A percentile compares a stretch with the other conserved stretches of the same genome.
phyloP scores from a whole-genome alignment of 139 green algal species.

The Diplosphaera chodatii region DNA sequence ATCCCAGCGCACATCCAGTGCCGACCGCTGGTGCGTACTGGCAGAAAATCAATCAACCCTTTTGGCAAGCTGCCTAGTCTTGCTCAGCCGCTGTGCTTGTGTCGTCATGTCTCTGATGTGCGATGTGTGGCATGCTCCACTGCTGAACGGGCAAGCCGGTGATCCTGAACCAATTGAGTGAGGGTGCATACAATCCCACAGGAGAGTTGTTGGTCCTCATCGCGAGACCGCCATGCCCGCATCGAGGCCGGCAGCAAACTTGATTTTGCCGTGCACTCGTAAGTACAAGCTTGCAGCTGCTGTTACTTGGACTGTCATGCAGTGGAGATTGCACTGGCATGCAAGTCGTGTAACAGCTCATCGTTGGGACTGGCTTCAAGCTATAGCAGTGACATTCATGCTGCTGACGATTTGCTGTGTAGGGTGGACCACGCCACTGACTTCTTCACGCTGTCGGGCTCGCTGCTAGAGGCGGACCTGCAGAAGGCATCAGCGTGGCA shows the following conservation, averaged over 20 bases:
- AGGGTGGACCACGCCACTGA: conserved; percentile 9
- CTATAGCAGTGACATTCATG: no score
- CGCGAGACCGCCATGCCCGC: conserved; percentile 1
- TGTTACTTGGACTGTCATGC: no score
- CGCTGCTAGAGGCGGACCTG: conserved; percentile 12
- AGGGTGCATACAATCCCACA: no score
- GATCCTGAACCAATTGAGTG: no score
- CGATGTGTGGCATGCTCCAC: no score
- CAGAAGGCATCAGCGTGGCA: background rate
- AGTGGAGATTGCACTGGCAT: no score
- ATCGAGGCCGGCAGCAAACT: conserved; percentile 22
- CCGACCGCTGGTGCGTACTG: conserved; percentile 3
- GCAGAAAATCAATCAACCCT: background rate
- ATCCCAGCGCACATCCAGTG: conserved; percentile 33
- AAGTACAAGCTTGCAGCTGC: background rate
- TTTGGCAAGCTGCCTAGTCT: no score
- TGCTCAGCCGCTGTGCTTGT: no score
- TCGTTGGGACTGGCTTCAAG: background rate
- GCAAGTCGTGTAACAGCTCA: background rate
- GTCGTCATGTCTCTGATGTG: no score
- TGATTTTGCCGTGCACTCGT: conserved; percentile 21
- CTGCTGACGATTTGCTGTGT: no score
- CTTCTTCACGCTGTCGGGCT: conserved; percentile 26
- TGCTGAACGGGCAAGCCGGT: no score
- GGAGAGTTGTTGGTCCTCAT: conserved; percentile 23